Evolutionary conservation across 2,329 filamentous ascomycete genomes (phyloP), one percentile per base, ranked within the genome.

Genomic region (Bertia moriformis): DNA sequence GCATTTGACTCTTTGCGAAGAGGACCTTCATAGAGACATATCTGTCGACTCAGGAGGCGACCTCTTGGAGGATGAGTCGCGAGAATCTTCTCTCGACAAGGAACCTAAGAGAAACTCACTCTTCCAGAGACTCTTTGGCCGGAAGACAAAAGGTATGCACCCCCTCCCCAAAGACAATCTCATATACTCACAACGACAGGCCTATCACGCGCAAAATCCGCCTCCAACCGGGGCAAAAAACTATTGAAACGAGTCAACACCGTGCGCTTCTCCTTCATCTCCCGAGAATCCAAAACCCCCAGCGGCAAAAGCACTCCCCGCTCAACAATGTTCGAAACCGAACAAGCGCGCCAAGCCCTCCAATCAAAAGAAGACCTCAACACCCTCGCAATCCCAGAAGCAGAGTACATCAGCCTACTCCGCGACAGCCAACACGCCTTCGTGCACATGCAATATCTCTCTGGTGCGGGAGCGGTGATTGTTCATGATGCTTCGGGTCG

Each of bases 401-500:
- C 24, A 10, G 24, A 29, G 24, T 29, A 29, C n/a, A 29, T 29
- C 10, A 27, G 40, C 17, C 15, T 48, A 12, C 18, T 49, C 17
- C 43, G 42, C 17, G 39, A 41, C 14, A 42, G 39, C 20, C 45
- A 50, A 38, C 46, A 48, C 17, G 40, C 46, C 7, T 53, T 48
- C 38, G 39, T 54, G 14, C 51, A 54, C 36, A 42, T 52, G 32
- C 49, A 50, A 24, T 42, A 50, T 20, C 38, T 48, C 4, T 45
- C 49, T 0, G 50, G 49, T 10, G 51, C 49, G 1, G 45, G 43
- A 1, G 24, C 24, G 10, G n/a, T n/a, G n/a, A 43, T 53, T 7
- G 49, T 53, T 15, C 49, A 54, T 29, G 51, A 54, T 41, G 46
- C 45, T 10, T 53, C 49, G 14, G 51, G 51, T 4, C 48, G 51